A percentile compares a stretch with the other conserved stretches of the same genome.
These are phyloP conservation scores for Yarrowia porcina DNA, from an alignment of 805 yeast species.

Conservation along the genomic window DNA sequence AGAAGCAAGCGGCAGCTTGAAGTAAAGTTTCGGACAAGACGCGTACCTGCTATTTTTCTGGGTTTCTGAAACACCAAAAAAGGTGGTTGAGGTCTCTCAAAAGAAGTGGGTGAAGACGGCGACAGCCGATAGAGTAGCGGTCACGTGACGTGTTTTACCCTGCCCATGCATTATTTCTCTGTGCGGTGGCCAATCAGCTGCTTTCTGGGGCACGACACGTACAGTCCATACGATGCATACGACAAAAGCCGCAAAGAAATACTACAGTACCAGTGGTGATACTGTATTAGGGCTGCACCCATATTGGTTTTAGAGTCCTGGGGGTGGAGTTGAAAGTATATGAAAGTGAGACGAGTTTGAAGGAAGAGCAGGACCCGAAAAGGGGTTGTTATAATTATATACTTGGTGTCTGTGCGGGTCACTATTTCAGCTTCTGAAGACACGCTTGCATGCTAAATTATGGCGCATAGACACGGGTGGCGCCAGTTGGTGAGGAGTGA, in stretches of 20 bases:
- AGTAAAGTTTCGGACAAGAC: not conserved
- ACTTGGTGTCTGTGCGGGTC: too few species aligned
- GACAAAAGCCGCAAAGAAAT: conserved; percentile 13
- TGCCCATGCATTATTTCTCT: too few species aligned
- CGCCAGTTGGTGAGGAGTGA: not conserved
- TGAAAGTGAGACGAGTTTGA: not conserved
- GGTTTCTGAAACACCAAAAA: not conserved
- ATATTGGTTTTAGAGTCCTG: not conserved
- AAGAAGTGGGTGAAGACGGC: not conserved
- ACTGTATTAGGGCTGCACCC: too few species aligned
- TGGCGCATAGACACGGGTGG: not conserved
- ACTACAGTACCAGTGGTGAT: not conserved
- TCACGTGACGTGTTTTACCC: not conserved
- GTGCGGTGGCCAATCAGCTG: too few species aligned
- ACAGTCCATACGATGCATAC: conserved; percentile 10
- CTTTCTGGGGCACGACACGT: not conserved
- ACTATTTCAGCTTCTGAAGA: too few species aligned
- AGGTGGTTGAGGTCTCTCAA: not conserved
- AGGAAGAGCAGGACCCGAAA: not conserved
- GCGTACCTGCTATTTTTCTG: not conserved
- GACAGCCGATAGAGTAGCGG: not conserved
- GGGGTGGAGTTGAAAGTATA: not conserved
- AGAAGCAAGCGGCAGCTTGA: not conserved
- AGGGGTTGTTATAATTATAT: not conserved
- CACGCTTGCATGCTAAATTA: too few species aligned